Evolutionary conservation across 345 rosid genomes (phyloP), one percentile per base, ranked within the genome.

Genomic region (Fremontodendron californicum): DNA sequence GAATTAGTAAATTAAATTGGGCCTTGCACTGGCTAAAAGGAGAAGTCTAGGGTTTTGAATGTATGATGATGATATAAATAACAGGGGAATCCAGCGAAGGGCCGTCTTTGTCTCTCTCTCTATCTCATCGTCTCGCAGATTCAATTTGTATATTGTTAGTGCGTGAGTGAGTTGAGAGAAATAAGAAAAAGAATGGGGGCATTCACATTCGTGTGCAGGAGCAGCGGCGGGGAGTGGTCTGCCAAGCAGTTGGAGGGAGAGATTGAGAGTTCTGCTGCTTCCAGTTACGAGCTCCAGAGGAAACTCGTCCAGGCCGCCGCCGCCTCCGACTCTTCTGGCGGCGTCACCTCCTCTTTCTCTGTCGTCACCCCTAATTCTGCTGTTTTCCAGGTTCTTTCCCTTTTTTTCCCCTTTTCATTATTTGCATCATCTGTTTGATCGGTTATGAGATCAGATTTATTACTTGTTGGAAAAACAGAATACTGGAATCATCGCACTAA

Each of bases 291-390:
- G 1, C 90, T 94, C 64, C 88, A 86, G 81, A 85, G 98, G 73
- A 89, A 93, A 81, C 93, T 94, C 76, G 98, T 92, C 63, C 89
- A 90, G 75, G 71, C 90, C 9, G 93, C 90, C 77, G 80, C 80
- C 83, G 73, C 93, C 45, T 12, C 81, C 18, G 97, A 87, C 81
- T 86, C 90, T 3, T 88, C 95, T 33, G 96, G 96, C 1, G 91
- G 92, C 11, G 93, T 94, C 27, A 94, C 86, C 85, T 90, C 93
- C 54, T 92, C 98, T 12, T 94, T 94, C 89, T 85, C 97, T 25
- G 80, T 83, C 49, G 46, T 94, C 77, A 75, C 88, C 21, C 98
- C 98, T 33, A 78, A 84, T 42, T 94, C 98, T 52, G 98, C 85
- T 69, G 92, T 94, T 67, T 94, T 78, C 77, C 97, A 91, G 97